Percentiles rank a stretch among this genome's conserved stretches.
Conservation (phyloP, 148 eudicot genomes). For the Rhododendron williamsianum region DNA sequence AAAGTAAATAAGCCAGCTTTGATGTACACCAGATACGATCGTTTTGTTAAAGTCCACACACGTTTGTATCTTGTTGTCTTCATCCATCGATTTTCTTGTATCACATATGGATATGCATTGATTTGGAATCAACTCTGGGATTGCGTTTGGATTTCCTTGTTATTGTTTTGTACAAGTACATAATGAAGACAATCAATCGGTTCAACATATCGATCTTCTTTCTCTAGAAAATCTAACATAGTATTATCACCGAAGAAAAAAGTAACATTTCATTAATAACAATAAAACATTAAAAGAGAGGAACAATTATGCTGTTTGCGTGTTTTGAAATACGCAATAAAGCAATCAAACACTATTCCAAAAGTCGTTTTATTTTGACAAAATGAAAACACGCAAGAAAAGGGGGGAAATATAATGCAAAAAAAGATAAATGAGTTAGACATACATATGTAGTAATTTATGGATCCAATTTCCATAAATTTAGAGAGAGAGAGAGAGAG, state of each 20-base stretch:
- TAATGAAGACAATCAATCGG: background rate
- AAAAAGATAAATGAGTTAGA: background rate
- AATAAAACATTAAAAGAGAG: too few relatives aligned
- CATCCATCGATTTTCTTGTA: background rate
- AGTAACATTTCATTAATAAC: too few relatives aligned
- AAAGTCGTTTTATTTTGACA: background rate
- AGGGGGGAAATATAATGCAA: background rate
- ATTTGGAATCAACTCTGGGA: background rate
- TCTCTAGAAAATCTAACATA: background rate
- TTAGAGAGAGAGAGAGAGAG: background rate
- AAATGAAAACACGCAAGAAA: background rate
- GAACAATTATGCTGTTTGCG: background rate
- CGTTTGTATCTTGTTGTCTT: background rate
- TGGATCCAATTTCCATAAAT: slow-evolving; percentile 4
- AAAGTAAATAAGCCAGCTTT: too few relatives aligned
- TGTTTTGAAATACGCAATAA: background rate
- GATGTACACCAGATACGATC: background rate
- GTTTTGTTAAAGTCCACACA: background rate
- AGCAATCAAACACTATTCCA: background rate
- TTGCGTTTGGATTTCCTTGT: background rate
- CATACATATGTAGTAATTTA: background rate
- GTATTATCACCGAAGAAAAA: too few relatives aligned
- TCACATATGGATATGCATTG: background rate
- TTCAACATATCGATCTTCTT: background rate
- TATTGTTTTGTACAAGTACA: too few relatives aligned